Evolutionary conservation across 2,329 filamentous ascomycete species (phyloP), one percentile per base, ranked within the genome.

Genomic region (Kalmusia sp.): DNA sequence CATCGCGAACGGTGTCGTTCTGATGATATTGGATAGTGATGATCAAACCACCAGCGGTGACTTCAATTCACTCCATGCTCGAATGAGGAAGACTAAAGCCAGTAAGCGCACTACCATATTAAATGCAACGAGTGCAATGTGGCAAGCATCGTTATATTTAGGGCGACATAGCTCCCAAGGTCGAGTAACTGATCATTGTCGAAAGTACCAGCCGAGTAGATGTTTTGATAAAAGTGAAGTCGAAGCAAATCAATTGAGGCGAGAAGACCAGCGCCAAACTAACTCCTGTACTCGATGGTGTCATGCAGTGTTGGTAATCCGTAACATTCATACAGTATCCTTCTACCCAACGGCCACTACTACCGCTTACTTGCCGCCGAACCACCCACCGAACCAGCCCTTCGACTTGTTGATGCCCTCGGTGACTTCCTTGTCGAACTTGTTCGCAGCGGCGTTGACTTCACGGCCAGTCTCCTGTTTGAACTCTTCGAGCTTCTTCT

Each of bases 301-400:
- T 39, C 46, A 70, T 68, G 65, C 65, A 63, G 59, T 39, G 39
- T 52, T 31, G 44, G 44, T 30, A 47, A 21, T 21, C 33, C 44
- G 28, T 37, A 14, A 46, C 38, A 44, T 27, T 41, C 39, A 14
- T 50, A 37, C 38, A 43, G 8, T n/a, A 4, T 52, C 37, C 12
- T 52, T 31, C 11, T n/a, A 8, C 17, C n/a, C 17, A 33, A 45
- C 27, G 11, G 33, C 22, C 2, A 27, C n/a, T 24, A 28, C 19
- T 14, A n/a, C 12, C 33, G 31, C 51, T 60, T 72, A 72, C 52
- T 71, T 74, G 50, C 83, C 83, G 52, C 92, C 88, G 69, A 97
- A 96, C 93, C 92, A 97, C 73, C 89, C 85, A 35, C 89, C 90
- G 66, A 96, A 76, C 59, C 89, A 89, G 67, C 87, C 85, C 86